Evolutionary conservation across 164 flowering plant genomes (phyloP).

Genomic region (Tinospora cordifolia): DNA sequence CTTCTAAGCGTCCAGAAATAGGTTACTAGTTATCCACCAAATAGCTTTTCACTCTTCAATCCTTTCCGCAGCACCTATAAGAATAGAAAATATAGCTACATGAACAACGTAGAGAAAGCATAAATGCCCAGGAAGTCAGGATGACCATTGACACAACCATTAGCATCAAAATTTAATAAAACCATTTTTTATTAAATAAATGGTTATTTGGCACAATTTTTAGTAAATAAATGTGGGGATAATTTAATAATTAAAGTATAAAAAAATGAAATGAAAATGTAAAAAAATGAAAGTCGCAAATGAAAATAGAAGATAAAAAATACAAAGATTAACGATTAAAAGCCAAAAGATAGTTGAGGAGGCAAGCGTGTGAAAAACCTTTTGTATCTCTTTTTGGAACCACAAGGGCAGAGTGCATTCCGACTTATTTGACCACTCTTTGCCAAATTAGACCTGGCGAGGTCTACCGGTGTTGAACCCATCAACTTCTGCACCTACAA

Average conservation of each 20-base stretch:
- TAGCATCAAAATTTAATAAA: too few relatives aligned
- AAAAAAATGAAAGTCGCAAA: too few relatives aligned
- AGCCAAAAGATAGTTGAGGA: neutral
- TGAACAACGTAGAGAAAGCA: neutral
- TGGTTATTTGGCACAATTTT: too few relatives aligned
- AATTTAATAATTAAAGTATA: too few relatives aligned
- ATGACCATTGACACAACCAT: too few relatives aligned
- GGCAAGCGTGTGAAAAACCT: slow-evolving; percentile 34
- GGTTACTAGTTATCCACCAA: neutral
- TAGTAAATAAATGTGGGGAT: too few relatives aligned
- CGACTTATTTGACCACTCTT: slow-evolving; percentile 89
- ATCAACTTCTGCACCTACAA: slow-evolving; percentile 77
- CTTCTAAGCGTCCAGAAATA: neutral
- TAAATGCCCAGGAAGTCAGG: neutral
- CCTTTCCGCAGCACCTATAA: slow-evolving; percentile 27
- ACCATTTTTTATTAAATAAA: too few relatives aligned
- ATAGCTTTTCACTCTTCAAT: slow-evolving; percentile 4
- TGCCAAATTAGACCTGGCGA: slow-evolving; percentile 81
- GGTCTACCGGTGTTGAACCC: slow-evolving; percentile 83
- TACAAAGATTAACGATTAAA: neutral
- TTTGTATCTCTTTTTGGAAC: slow-evolving; percentile 89
- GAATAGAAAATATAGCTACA: neutral
- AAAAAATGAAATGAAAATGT: too few relatives aligned
- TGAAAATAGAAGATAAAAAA: too few relatives aligned
- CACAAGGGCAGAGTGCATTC: slow-evolving; percentile 88